Percentiles rank a stretch among this genome's conserved stretches.
These are phyloP conservation scores for Talaromyces albobiverticillius DNA, from an alignment of 2,329 filamentous ascomycete genomes.

Conservation along the genomic window DNA sequence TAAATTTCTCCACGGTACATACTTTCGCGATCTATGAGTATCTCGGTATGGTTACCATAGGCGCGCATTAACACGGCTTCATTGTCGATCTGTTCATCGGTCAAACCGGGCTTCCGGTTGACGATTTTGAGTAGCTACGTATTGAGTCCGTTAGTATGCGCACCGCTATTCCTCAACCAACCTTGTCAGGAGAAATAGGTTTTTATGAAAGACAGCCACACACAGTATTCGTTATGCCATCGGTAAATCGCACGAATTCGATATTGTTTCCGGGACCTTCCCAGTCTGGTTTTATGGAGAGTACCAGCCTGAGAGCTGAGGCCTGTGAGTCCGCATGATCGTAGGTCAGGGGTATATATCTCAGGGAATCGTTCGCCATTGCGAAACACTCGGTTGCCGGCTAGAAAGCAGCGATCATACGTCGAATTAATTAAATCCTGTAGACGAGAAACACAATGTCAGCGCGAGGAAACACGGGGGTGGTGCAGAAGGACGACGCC, in stretches of 20 bases:
- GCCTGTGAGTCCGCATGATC: constrained; percentile 71
- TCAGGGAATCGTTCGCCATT: constrained; percentile 22
- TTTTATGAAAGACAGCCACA: constrained; percentile 26
- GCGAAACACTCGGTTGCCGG: not conserved
- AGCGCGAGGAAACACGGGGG: not conserved
- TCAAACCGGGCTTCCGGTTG: constrained; percentile 59
- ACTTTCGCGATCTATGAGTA: constrained; percentile 93
- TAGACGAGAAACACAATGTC: not conserved
- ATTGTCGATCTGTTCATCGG: constrained; percentile 73
- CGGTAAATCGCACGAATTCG: constrained; percentile 87
- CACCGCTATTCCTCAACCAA: constrained; percentile 20
- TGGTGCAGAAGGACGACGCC: not conserved
- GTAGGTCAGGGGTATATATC: constrained; percentile 72
- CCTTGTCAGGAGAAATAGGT: not conserved
- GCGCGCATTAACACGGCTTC: constrained; percentile 87
- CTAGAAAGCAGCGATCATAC: not conserved
- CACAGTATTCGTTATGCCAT: constrained; percentile 95
- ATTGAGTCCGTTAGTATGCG: constrained; percentile 12
- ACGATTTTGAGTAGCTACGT: constrained; percentile 51
- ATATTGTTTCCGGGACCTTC: constrained; percentile 67
- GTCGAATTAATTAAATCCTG: not conserved
- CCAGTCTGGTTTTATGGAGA: constrained; percentile 82
- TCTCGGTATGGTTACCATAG: constrained; percentile 89
- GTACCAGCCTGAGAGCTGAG: constrained; percentile 75
- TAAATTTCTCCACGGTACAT: constrained; percentile 26